Evolutionary conservation across 2,329 filamentous ascomycete species (phyloP), one percentile per base, ranked within the genome.

Genomic region (Truncatella angustata): DNA sequence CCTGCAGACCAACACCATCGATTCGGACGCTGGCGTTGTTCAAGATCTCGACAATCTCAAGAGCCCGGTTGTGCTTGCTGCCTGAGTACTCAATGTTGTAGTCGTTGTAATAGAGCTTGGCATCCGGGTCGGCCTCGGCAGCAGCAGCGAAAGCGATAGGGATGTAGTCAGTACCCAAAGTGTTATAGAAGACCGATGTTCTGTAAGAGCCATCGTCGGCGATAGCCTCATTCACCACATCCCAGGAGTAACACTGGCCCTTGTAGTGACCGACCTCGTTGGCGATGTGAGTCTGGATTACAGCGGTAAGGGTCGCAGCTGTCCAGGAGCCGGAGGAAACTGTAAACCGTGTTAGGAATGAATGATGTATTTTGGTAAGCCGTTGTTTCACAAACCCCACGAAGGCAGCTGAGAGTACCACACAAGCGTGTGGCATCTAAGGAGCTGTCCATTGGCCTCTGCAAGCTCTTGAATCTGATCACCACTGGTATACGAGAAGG

Each of bases 211-310:
- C 81, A 57, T 80, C 76, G 18, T 86, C 83, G 52, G 78, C 75
- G 36, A 84, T 73, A 4, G 77, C 79, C 70, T 87, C 84, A 64
- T 87, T 87, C 21, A 86, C 76, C 0, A 87, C 84, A 51, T 87
- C 84, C 83, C 83, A 87, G 26, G 77, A 74, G 63, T 81, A 81
- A 66, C 83, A 85, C 58, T 80, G 73, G 51, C 80, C 78, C 64
- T 78, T 77, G 71, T 79, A 86, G 66, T 85, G 76, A 12, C 68
- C 71, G 5, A 80, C 78, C 46, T 79, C 81, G 56, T 79, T 75
- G 54, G 77, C 75, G 57, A 88, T 81, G 66, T 88, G 85, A 49
- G 78, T 78, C 64, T 82, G 73, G 56, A 87, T 70, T 18, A 81
- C 76, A 4, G 70, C 68, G 12, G 75, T 76, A 3, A 90, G 74